A percentile compares a stretch with the other conserved stretches of the same genome.
phyloP scores from a whole-genome alignment of 192 early-diverging fungal species.

The Jimgerdemannia lactiflua region DNA sequence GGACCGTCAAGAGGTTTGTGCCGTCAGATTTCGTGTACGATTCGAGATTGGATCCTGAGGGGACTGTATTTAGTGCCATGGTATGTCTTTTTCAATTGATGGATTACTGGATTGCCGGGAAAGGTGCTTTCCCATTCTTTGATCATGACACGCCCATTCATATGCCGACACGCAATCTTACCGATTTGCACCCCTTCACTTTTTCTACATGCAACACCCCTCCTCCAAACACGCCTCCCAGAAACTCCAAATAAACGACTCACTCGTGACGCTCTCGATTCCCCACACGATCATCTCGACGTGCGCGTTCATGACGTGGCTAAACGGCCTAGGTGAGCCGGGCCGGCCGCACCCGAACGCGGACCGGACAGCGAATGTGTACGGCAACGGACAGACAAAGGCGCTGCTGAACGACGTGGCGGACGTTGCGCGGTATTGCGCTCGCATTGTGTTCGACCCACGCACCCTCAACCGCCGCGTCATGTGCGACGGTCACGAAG shows the following conservation, averaged over 20 bases:
- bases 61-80: background rate
- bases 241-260: conserved; percentile 4
- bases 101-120: too few relatives aligned
- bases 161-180: too few relatives aligned
- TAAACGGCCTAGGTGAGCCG: background rate
- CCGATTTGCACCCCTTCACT: too few relatives aligned
- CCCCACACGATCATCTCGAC: conserved; percentile 13
- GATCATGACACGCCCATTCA: too few relatives aligned
- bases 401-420: background rate
- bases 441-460: conserved; percentile 2
- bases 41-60: conserved; percentile 5
- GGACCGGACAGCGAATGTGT: background rate
- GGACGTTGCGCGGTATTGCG: conserved; percentile 3
- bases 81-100: too few relatives aligned
- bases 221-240: background rate
- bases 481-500: conserved; percentile 8
- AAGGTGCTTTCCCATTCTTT: too few relatives aligned
- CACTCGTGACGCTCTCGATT: conserved; percentile 1
- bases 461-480: conserved; percentile 8
- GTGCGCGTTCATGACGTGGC: conserved; percentile 5
- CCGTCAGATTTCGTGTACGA: conserved; percentile 14
- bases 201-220: background rate
- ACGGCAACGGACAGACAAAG: background rate
- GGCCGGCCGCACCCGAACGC: background rate
- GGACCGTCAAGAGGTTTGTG: conserved; percentile 12